Evolutionary conservation across 345 rosid genomes (phyloP).

Genomic region (Theobroma cacao): DNA sequence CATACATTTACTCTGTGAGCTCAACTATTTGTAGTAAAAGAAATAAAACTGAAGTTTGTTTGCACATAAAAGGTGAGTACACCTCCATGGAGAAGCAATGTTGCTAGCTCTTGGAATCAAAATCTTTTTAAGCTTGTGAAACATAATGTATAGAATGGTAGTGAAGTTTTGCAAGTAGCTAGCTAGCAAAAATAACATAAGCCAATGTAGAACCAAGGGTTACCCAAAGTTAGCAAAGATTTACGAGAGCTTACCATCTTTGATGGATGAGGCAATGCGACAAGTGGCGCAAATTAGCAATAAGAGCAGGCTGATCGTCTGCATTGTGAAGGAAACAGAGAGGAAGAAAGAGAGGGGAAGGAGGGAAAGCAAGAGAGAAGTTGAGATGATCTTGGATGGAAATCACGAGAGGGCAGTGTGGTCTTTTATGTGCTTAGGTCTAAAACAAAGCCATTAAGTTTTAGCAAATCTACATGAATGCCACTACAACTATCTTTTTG

Average conservation of each 20-base stretch:
- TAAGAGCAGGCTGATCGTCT: slow-evolving; percentile 35
- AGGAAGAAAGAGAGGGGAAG: not conserved
- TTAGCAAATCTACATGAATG: slow-evolving; percentile 25
- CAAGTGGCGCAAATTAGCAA: slow-evolving; percentile 35
- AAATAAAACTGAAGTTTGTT: not conserved
- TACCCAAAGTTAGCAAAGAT: not conserved
- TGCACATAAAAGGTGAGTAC: not conserved
- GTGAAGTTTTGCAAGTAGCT: not conserved
- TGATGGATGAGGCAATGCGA: slow-evolving; percentile 29
- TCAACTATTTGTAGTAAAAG: not conserved
- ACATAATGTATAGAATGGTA: no score
- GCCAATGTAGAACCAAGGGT: not conserved
- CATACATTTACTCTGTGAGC: not conserved
- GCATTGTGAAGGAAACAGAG: slow-evolving; percentile 25
- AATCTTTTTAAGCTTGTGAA: no score
- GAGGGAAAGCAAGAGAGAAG: not conserved
- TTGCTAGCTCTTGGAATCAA: not conserved
- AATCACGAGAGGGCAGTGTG: not conserved
- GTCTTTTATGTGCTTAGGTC: slow-evolving; percentile 29
- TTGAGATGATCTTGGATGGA: not conserved
- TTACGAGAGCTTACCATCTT: slow-evolving; percentile 35
- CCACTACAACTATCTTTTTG: no score
- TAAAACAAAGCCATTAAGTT: slow-evolving; percentile 29
- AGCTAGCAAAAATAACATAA: not conserved
- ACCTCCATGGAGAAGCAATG: not conserved